Base-by-base conservation (phyloP, 129 eudicot genomes). In the Scalesia atractyloides region DNA sequence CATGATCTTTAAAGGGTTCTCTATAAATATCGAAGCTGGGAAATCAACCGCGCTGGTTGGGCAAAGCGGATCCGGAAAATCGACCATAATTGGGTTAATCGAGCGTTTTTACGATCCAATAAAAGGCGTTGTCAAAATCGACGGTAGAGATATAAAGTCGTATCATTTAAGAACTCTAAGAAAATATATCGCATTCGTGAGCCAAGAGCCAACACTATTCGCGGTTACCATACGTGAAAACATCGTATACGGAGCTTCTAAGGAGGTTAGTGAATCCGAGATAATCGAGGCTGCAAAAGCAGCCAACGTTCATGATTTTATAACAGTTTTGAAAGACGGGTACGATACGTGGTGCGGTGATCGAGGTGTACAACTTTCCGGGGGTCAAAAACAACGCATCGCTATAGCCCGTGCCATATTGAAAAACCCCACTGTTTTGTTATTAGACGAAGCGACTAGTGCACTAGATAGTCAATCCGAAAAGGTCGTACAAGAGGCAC, bases 391-490 rank as follows among this genome's bases (percentile, higher is more conserved):
- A 64, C 97, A 90, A 71, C 86, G 95, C 6, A 80, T 90, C 9
- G 97, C 95, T 0, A 90, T 90, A 22, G 95, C 95, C 0, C 86
- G 95, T 19, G 97, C 97, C 9, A 83, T 90, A 58, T 64, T 90
- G 60, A 90, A 85, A 64, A 85, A 90, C 70, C 95, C 95, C 0
- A 61, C 83, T 0, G 73, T 87, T 14, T 71, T 87, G 77, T 72
- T 90, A 44, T 62, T 90, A 54, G 97, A 90, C 26, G 98, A 89
- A 79, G 98, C 98, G 2, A 92, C 98, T 2, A 92, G 98, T 49
- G 98, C 98, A 16, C 72, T 92, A 19, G 98, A 92, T 52, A 87
- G 95, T 66, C 92, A 87, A 50, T 92, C 98, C 12, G 98, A 92
- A 80, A 89, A 89, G 68, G 84, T 85, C 13, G 96, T 92, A 7